These are phyloP conservation scores for Phialophora tarda DNA, from an alignment of 2,329 filamentous ascomycete species.

Conservation along the genomic window DNA sequence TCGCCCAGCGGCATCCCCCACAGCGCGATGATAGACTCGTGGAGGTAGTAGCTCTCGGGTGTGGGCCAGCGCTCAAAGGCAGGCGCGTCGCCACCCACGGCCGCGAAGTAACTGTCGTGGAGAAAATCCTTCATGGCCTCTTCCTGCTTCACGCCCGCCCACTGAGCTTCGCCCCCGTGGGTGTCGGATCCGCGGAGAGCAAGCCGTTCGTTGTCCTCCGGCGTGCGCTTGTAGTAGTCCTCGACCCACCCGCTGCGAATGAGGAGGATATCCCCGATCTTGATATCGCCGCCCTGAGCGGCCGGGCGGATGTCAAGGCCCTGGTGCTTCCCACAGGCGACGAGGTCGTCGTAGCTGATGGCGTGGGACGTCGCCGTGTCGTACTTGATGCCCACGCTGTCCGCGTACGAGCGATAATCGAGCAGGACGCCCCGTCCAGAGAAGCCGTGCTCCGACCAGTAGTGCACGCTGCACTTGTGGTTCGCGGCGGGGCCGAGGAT, in stretches of 20 bases:
- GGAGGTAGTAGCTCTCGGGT: conserved; percentile 44
- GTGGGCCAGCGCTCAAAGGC: conserved; percentile 69
- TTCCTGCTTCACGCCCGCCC: conserved; percentile 59
- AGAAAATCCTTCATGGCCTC: conserved; percentile 67
- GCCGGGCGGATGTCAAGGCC: conserved; percentile 65
- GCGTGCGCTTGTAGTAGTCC: conserved; percentile 57
- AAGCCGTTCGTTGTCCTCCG: conserved; percentile 44
- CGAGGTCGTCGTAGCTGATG: conserved; percentile 62
- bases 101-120: conserved; percentile 71
- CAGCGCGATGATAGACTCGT: conserved; percentile 51
- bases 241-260: conserved; percentile 68
- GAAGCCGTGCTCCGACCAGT: conserved; percentile 51
- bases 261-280: conserved; percentile 69
- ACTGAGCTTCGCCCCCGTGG: conserved; percentile 49
- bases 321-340: conserved; percentile 64
- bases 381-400: conserved; percentile 57
- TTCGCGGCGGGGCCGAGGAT: conserved; percentile 45
- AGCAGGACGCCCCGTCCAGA: conserved; percentile 51
- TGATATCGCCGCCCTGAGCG: conserved; percentile 60
- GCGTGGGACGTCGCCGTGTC: conserved; percentile 60
- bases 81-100: conserved; percentile 67
- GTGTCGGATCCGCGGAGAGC: conserved; percentile 43
- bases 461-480: conserved; percentile 51
- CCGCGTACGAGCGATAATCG: conserved; percentile 54
- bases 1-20: conserved; percentile 55